Base-by-base conservation (phyloP, 257 asterid species). In the Coffea canephora region DNA sequence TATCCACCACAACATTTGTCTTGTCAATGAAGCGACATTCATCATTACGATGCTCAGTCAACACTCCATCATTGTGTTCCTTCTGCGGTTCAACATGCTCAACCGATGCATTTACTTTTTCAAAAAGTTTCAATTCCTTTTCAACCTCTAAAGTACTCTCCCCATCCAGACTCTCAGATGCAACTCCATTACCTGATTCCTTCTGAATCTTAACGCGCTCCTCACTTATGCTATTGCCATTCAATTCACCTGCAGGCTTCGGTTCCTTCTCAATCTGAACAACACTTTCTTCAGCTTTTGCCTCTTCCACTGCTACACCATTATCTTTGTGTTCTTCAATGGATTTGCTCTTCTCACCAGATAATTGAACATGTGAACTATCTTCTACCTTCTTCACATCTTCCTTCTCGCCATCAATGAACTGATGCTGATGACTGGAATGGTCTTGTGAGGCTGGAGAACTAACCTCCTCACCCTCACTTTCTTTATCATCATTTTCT, bases 401-500 rank as follows among this genome's bases (percentile, higher is more conserved):
- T 79, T 84, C 83, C 39, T 79, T 85, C 80, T 87, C 89, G 55
- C 71, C 85, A 41, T 85, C 89, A 4, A 81, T 79, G 73, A 83
- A 70, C 54, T 79, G 84, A 43, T 77, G 85, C 75, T 83, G 84
- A 73, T 55, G 72, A 68, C 62, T 74, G 73, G 83, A 80, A 69
- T 76, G 74, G 62, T 87, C 85, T 66, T 79, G 89, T 5, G 87
- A 84, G 25, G 86, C 77, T 8, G 87, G 87, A 39, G 89, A 86
- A 77, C 81, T 69, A 59, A 66, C 77, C 52, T 84, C 88, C 78
- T 84, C 88, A 39, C 79, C 73, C 31, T 87, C 90, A 68, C 85
- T 87, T 78, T 82, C 91, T 70, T 73, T 86, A 76, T 83, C 88
- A 70, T 74, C 91, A 78, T 88, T 87, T 52, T 90, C 97, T 90